Percentiles rank a stretch among this genome's conserved stretches.
phyloP scores from a whole-genome alignment of 768 basidiomycete species.

The Psilocybe sp. region DNA sequence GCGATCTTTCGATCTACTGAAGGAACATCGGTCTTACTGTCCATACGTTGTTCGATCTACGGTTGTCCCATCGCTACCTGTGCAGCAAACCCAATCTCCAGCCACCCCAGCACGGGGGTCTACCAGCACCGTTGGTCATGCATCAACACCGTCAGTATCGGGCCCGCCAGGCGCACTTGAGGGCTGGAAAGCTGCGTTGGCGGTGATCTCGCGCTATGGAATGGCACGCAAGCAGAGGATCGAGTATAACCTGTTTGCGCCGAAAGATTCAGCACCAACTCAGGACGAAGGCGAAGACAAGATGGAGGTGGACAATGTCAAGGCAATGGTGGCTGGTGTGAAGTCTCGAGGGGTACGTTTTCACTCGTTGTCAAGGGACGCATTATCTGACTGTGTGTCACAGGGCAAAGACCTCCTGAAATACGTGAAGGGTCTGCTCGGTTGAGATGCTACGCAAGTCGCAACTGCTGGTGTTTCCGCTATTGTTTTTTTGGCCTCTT shows the following conservation, averaged over 20 bases:
- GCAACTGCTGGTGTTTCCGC: no score
- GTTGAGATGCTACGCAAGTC: slow-evolving; percentile 29
- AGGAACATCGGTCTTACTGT: slow-evolving; percentile 83
- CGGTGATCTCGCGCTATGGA: slow-evolving; percentile 64
- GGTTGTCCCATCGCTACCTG: slow-evolving; percentile 53
- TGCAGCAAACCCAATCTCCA: slow-evolving; percentile 21
- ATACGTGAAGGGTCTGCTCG: slow-evolving; percentile 68
- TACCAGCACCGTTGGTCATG: slow-evolving; percentile 15
- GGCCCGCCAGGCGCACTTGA: slow-evolving; percentile 41
- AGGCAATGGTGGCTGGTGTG: slow-evolving; percentile 75
- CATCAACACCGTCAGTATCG: slow-evolving; percentile 27
- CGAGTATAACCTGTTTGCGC: slow-evolving; percentile 26
- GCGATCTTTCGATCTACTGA: slow-evolving; percentile 68
- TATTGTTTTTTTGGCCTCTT: no score
- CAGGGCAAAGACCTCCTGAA: slow-evolving; percentile 70
- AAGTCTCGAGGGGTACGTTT: slow-evolving; percentile 69
- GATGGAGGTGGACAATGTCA: slow-evolving; percentile 52
- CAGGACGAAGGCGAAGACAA: slow-evolving; percentile 16
- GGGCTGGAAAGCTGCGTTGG: slow-evolving; percentile 81
- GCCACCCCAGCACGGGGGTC: slow-evolving; percentile 12
- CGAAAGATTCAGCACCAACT: slow-evolving; percentile 13
- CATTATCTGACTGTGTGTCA: not conserved
- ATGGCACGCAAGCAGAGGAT: slow-evolving; percentile 52
- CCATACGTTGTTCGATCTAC: slow-evolving; percentile 80
- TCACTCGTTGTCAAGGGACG: not conserved